phyloP scores from a whole-genome alignment of 2,329 filamentous ascomycete genomes.

The Ophiostoma himal-ulmi region DNA sequence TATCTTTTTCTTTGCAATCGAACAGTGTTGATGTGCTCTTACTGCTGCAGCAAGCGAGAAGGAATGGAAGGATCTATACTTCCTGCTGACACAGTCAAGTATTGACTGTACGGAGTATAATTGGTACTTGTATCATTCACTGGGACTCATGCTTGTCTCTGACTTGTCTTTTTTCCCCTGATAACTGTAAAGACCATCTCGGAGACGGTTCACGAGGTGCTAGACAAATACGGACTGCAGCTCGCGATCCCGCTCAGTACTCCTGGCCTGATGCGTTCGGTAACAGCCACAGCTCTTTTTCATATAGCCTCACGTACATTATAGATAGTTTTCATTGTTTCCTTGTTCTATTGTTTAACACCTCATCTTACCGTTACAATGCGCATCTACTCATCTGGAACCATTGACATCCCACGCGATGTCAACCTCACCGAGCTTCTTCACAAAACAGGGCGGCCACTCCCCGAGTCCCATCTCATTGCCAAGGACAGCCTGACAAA shows the following conservation, averaged over 20 bases:
- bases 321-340: neutral
- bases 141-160: neutral
- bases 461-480: conserved; percentile 41
- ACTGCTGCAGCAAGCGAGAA: neutral
- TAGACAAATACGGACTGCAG: neutral
- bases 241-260: neutral
- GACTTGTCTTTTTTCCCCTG: neutral
- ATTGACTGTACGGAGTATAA: neutral
- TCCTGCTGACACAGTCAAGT: neutral
- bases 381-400: conserved; percentile 33
- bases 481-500: conserved; percentile 41
- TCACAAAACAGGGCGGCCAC: conserved; percentile 33
- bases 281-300: neutral
- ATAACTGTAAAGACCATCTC: neutral
- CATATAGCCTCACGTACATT: neutral
- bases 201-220: neutral
- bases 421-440: conserved; percentile 42
- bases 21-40: neutral
- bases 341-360: neutral
- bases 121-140: neutral
- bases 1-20: neutral
- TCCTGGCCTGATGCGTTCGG: neutral
- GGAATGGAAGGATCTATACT: neutral
- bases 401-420: conserved; percentile 36
- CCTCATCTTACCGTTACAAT: conserved; percentile 25